Evolutionary conservation across 2,329 filamentous ascomycete genomes (phyloP).

Genomic region (Epichloe scottii): DNA sequence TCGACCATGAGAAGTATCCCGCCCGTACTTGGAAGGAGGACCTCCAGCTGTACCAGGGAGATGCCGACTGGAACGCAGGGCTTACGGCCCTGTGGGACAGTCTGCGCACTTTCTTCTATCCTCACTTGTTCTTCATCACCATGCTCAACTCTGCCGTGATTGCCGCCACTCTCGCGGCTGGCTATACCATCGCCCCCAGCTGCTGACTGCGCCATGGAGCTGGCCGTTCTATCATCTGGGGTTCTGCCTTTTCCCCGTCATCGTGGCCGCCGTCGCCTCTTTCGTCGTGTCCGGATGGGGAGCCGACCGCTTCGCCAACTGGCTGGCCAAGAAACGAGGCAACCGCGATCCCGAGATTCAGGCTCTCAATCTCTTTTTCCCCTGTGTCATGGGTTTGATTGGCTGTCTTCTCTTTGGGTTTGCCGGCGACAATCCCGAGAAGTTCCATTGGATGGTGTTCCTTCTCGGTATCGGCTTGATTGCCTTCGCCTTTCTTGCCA

Average conservation of each 20-base stretch:
- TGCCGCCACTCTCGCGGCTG: not conserved
- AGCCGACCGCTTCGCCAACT: conserved; percentile 1
- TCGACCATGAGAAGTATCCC: not conserved
- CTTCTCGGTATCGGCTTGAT: not conserved
- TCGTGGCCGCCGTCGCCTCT: not conserved
- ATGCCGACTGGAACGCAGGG: not conserved
- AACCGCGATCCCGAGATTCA: conserved; percentile 1
- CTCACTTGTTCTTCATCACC: conserved; percentile 2
- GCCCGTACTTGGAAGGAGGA: not conserved
- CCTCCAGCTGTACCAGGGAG: not conserved
- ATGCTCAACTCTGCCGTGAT: conserved; percentile 3
- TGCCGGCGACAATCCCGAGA: not conserved
- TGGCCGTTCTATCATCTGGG: conserved; percentile 2
- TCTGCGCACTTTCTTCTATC: conserved; percentile 2
- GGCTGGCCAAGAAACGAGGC: conserved; percentile 2
- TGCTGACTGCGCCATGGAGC: not conserved
- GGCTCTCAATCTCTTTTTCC: not conserved
- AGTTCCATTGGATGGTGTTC: conserved; percentile 1
- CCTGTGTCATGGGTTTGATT: not conserved
- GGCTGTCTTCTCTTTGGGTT: conserved; percentile 2
- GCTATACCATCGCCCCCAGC: conserved; percentile 1
- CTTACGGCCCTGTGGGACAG: not conserved
- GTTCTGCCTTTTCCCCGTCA: conserved; percentile 2
- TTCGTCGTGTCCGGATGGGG: not conserved
- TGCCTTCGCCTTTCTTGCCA: conserved; percentile 3